Base-by-base conservation (phyloP, 257 asterid genomes). In the Handroanthus guayacan region DNA sequence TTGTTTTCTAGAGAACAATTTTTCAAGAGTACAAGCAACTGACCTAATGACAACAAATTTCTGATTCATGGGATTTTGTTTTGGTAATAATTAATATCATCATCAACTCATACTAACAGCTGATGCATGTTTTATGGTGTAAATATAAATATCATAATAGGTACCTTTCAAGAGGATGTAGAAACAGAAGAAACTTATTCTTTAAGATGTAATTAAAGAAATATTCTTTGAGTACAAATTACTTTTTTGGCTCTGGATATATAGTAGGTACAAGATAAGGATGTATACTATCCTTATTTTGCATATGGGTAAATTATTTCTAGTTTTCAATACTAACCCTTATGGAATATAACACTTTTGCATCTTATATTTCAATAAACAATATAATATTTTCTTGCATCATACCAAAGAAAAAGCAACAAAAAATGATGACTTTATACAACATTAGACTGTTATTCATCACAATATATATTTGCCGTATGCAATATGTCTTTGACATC, bases 251-350 rank as follows among this genome's bases (percentile, higher is more conserved):
- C 78, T 69, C 45, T 56, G 79, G 70, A 81, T 75, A 25, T 25
- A 1, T 25, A 79, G 86, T 85, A 78, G 89, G 91, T 85, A 77
- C 62, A 84, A 81, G 91, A 87, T 78, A 87, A 77, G 83, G 91
- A 87, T 87, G 86, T 83, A 82, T 72, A 72, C 75, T 71, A 80
- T 74, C 84, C 44, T 74, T 78, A 60, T 83, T 25, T 68, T 72
- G 74, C 74, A 75, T 38, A 52, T 75, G 44, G 77, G 75, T 63
- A 83, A 81, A 75, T 84, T 25, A 25, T 1, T 25, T 81, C 83
- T 70, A 67, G 70, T 68, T 44, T 63, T 71, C 74, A 47, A 72
- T 78, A 74, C 88, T 84, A 72, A 63, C 77, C 43, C 52, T 80
- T 85, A 84, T 84, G 85, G 86, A 78, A 82, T 75, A 78, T 47